Evolutionary conservation across 2,329 filamentous ascomycete species (phyloP), one percentile per base, ranked within the genome.

Genomic region (Beauveria brongniartii): DNA sequence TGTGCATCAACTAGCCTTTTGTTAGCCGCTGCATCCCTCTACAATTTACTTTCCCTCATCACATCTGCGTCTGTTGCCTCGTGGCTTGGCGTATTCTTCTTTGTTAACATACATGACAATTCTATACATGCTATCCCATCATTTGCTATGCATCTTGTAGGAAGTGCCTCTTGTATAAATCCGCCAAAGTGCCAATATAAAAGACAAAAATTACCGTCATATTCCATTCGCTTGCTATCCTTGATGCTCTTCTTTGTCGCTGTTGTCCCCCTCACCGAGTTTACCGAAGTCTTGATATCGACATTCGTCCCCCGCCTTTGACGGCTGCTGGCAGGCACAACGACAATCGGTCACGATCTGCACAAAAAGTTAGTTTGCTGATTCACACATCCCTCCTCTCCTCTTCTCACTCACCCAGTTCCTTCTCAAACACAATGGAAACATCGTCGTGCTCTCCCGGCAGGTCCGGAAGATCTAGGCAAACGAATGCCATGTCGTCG

Each of bases 401-500:
- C 3, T 47, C 44, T 48, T 9, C 14, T 41, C 12, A 56, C 88
- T 78, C 74, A 92, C 89, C 88, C 69, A 82, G 78, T 71, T 91
- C 88, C 51, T 81, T 87, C 65, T 96, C 91, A 78, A 97, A 97
- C 63, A 87, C 75, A 68, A 97, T 87, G 12, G 87, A 83, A 66
- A 97, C 91, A 75, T 97, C 92, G 72, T 96, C 92, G 74, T 96
- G 91, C 75, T 96, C 92, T 55, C 90, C 90, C 1, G 92, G 90
- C 72, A 95, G 90, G 68, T 96, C 92, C 20, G 92, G 88, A 72
- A 92, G 84, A 73, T 96, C 92, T 62, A 96, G 75, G 71, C 90
- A 94, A 44, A 96, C 82, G 75, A 93, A 96, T 28, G 85, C 83
- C 70, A 86, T 83, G 63, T 87, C 85, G 52, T 87, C 85, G 51